phyloP scores from a whole-genome alignment of 2,329 filamentous ascomycete genomes.

The Pseudocercospora ulei region DNA sequence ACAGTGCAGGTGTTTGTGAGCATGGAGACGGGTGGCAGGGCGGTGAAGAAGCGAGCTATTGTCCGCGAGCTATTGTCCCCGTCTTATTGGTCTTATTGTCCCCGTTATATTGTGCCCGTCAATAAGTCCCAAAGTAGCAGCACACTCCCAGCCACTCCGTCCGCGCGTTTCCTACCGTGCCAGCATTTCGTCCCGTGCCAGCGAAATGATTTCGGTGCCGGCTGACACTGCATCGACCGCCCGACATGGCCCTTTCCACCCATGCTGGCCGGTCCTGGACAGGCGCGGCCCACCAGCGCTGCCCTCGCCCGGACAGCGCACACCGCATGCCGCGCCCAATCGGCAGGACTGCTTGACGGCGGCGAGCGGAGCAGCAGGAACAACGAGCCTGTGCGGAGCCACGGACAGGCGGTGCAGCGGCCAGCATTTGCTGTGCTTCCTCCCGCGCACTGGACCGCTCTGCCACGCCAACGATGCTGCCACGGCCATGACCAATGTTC shows the following conservation, averaged over 20 bases:
- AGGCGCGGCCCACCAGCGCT: slow-evolving; percentile 3
- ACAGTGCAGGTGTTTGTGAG: not conserved
- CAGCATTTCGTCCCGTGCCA: slow-evolving; percentile 1
- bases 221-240: slow-evolving; percentile 3
- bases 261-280: slow-evolving; percentile 1
- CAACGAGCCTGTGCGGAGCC: slow-evolving; percentile 18
- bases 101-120: too few species aligned
- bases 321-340: slow-evolving; percentile 20
- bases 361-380: slow-evolving; percentile 13
- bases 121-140: too few species aligned
- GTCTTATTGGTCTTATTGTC: too few species aligned
- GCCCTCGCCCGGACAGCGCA: slow-evolving; percentile 17
- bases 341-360: slow-evolving; percentile 14
- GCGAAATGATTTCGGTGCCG: too few species aligned
- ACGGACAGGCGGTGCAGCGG: slow-evolving; percentile 15
- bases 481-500: slow-evolving; percentile 8
- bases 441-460: slow-evolving; percentile 8
- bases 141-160: too few species aligned
- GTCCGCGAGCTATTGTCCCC: slow-evolving; percentile 1
- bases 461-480: slow-evolving; percentile 4
- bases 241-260: not conserved
- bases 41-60: too few species aligned
- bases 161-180: too few species aligned
- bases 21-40: not conserved
- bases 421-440: slow-evolving; percentile 18